Conservation (phyloP, 495 filamentous ascomycete species). For the Staphylotrichum longicolle region DNA sequence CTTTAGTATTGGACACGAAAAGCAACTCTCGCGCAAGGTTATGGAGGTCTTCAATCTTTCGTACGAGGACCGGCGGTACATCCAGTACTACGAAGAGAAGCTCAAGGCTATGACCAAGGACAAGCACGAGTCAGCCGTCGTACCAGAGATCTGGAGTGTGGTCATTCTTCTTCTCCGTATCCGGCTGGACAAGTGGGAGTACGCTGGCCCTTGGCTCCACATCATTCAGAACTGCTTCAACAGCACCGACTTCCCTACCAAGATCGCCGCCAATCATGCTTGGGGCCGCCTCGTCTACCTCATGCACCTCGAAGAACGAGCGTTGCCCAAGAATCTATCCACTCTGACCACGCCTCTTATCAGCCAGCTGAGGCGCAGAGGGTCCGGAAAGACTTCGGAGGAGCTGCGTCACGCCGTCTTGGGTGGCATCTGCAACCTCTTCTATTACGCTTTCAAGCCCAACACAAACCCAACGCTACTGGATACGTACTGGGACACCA, state of each 20-base stretch:
- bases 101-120: constrained; percentile 67
- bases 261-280: constrained; percentile 71
- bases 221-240: constrained; percentile 85
- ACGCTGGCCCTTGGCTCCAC: constrained; percentile 66
- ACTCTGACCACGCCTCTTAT: constrained; percentile 69
- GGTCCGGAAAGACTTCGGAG: constrained; percentile 54
- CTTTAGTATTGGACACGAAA: constrained; percentile 61
- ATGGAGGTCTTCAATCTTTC: constrained; percentile 61
- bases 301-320: constrained; percentile 59
- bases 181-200: constrained; percentile 69
- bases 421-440: constrained; percentile 69
- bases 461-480: constrained; percentile 58
- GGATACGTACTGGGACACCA: constrained; percentile 77
- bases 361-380: constrained; percentile 65
- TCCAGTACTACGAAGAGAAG: constrained; percentile 62
- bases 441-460: constrained; percentile 85
- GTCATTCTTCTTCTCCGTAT: constrained; percentile 71
- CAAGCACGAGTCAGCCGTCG: constrained; percentile 59
- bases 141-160: constrained; percentile 88
- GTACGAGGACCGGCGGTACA: constrained; percentile 56
- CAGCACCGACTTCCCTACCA: constrained; percentile 66
- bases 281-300: constrained; percentile 82
- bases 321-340: constrained; percentile 55
- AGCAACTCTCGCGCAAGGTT: constrained; percentile 59
- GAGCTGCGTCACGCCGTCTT: constrained; percentile 59